Evolutionary conservation across 2,329 filamentous ascomycete species (phyloP).

Genomic region (Trichoderma sp.): DNA sequence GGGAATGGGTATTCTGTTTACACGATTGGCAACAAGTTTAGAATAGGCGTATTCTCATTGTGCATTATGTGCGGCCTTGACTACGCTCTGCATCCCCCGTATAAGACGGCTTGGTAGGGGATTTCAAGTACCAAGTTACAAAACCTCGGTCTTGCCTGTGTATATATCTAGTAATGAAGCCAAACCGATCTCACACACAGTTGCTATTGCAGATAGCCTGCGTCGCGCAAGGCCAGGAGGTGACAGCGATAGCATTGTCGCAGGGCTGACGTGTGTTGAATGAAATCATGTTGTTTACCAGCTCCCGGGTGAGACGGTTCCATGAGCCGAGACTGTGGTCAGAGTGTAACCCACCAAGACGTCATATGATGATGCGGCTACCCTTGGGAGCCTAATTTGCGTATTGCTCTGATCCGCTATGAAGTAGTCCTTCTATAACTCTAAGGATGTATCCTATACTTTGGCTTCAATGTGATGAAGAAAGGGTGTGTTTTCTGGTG

Average conservation of each 20-base stretch:
- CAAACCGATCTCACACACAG: not conserved
- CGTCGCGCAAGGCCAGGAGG: not conserved
- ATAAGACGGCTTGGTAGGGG: too few species aligned
- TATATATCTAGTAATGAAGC: too few species aligned
- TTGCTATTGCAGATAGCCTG: not conserved
- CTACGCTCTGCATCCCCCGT: not conserved
- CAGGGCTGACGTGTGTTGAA: not conserved
- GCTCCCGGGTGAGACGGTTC: not conserved
- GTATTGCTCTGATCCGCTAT: not conserved
- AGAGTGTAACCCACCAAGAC: slow-evolving; percentile 2
- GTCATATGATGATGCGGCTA: slow-evolving; percentile 4
- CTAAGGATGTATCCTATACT: too few species aligned
- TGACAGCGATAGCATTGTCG: not conserved
- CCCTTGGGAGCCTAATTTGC: not conserved
- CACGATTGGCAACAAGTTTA: not conserved
- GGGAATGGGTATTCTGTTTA: not conserved
- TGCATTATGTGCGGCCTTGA: not conserved
- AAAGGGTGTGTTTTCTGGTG: too few species aligned
- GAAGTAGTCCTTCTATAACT: too few species aligned
- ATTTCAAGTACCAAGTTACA: too few species aligned
- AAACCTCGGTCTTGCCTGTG: not conserved
- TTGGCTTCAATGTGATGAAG: too few species aligned
- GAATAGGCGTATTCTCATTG: not conserved
- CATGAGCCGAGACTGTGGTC: not conserved
- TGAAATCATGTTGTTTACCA: not conserved